Base-by-base conservation (phyloP, 163 green algal species). In the Chlamydomonas reinhardtii region DNA sequence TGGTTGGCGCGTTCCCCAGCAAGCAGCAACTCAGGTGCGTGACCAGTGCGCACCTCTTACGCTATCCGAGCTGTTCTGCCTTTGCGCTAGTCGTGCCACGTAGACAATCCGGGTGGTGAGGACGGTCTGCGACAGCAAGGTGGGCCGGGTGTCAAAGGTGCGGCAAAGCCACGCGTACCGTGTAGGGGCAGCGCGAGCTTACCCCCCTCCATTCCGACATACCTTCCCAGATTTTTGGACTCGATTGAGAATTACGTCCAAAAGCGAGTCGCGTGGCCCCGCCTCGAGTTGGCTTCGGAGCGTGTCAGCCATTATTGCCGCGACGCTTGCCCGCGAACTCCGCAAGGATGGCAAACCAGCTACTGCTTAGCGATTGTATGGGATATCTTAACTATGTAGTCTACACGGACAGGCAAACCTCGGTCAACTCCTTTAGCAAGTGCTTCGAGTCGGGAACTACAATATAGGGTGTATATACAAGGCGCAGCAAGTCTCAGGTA, bases 201-300 rank as follows among this genome's bases (percentile, higher is more conserved):
- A 4, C 25, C 29, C 17, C 24, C 1, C 25, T 70, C 22, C 14
- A 56, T 78, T 39, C 39, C 16, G 17, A 3, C 79, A 34, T n/a
- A 90, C 88, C 84, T 92, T 92, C 31, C 88, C 88, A 2, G 74
- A 34, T 68, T 92, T 92, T 37, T 78, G 59, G 3, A 92, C 73
- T 29, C 73, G 79, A 22, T 88, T 78, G 9, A 90, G 66, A 27
- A 92, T 87, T 16, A 92, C 84, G 52, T 92, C 84, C n/a, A 92
- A 69, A 4, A 92, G 65, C 48, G 80, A 80, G 69, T 86, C 80
- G 27, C 80, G 80, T 35, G 80, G 80, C 27, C 80, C 80, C 24
- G 70, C 70, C 19, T 86, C 80, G 9, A 86, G n/a, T 56, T 85
- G 79, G 27, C 48, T 79, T 15, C 80, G 80, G 29, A 86, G 34